phyloP scores from a whole-genome alignment of 306 rosid genomes.

The Malus sieversii region DNA sequence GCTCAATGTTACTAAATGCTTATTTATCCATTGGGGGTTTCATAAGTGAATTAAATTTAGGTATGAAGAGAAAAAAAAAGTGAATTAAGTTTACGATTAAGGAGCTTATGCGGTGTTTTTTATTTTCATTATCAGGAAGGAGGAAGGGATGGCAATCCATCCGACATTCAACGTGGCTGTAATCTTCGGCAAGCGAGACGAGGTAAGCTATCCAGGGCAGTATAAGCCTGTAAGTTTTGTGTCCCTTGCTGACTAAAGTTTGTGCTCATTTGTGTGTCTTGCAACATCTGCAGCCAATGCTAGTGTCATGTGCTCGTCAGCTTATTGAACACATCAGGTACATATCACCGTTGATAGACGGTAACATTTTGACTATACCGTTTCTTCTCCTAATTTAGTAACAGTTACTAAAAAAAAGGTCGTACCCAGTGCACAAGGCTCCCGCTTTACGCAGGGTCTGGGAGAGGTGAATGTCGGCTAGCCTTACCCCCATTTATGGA shows the following conservation, averaged over 20 bases:
- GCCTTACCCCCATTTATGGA: no score
- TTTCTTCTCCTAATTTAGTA: not conserved
- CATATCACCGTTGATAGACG: not conserved
- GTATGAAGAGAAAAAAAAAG: no score
- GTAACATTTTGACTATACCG: not conserved
- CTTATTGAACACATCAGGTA: conserved; percentile 76
- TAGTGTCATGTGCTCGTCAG: conserved; percentile 83
- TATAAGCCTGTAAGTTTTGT: not conserved
- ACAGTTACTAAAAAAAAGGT: no score
- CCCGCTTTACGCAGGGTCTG: no score
- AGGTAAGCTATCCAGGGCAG: conserved; percentile 39
- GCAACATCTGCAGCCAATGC: conserved; percentile 59
- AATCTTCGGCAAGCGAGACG: conserved; percentile 88
- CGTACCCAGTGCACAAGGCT: no score
- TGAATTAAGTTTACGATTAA: not conserved
- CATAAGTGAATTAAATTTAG: no score
- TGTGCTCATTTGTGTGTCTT: conserved; percentile 6
- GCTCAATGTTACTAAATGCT: not conserved
- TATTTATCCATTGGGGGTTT: not conserved
- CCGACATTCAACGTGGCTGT: conserved; percentile 82
- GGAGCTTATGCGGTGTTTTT: conserved; percentile 12
- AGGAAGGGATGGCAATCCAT: conserved; percentile 68
- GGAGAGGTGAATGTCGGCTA: no score
- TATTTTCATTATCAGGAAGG: conserved; percentile 49
- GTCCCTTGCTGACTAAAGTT: not conserved